Conservation (phyloP, 352 stramenopile genomes). For the Phytopythium aichiense region DNA sequence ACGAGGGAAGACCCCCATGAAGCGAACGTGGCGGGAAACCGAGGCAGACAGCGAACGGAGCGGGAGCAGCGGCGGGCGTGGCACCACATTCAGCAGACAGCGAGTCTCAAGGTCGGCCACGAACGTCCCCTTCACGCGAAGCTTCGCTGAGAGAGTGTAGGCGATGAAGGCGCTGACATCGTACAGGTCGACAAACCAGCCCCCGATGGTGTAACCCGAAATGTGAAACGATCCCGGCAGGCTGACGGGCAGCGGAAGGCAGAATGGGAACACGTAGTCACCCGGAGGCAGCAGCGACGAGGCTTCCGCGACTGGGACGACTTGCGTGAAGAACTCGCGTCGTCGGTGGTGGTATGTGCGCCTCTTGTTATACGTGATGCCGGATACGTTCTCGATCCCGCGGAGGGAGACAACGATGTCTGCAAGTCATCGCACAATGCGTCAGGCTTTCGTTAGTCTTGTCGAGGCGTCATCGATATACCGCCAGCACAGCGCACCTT, state of each 20-base stretch:
- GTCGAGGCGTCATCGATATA: no score
- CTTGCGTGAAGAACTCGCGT: neutral
- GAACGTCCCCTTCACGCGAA: neutral
- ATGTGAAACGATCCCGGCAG: neutral
- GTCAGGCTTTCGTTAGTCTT: no score
- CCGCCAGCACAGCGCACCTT: constrained; percentile 7
- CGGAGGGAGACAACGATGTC: neutral
- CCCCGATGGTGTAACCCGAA: neutral
- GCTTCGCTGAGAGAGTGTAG: neutral
- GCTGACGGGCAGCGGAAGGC: neutral
- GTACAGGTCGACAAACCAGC: neutral
- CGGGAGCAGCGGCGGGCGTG: neutral
- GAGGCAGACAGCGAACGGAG: neutral
- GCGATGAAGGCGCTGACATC: neutral
- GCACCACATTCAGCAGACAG: neutral
- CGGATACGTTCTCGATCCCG: neutral
- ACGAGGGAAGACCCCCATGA: neutral
- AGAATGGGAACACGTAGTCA: neutral
- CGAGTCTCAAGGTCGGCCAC: neutral
- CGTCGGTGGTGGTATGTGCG: neutral
- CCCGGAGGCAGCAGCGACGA: neutral
- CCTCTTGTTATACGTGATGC: neutral
- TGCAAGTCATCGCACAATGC: neutral
- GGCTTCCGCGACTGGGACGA: neutral
- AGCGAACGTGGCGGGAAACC: neutral